These are phyloP conservation scores for Penicillium sp. DNA, from an alignment of 2,329 filamentous ascomycete genomes.

Conservation along the genomic window DNA sequence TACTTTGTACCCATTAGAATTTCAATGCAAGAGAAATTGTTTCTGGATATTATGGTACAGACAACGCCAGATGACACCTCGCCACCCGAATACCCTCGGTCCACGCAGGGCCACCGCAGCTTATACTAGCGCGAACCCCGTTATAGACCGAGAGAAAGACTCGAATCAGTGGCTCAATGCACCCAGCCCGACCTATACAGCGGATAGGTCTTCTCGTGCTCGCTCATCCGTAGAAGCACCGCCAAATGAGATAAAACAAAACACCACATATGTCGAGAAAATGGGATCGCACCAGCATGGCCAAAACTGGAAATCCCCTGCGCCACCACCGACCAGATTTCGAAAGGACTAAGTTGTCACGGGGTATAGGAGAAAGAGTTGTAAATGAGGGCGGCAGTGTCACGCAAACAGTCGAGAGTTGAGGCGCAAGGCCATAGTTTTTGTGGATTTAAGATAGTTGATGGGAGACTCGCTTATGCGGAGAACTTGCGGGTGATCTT, in stretches of 20 bases:
- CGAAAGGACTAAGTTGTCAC: conserved; percentile 22
- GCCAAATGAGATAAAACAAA: conserved; percentile 23
- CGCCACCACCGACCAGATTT: conserved; percentile 12
- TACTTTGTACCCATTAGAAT: background rate
- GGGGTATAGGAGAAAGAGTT: conserved; percentile 28
- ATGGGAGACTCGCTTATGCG: conserved; percentile 42
- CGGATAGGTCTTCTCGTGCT: conserved; percentile 33
- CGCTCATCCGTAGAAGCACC: conserved; percentile 19
- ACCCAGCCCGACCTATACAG: conserved; percentile 29
- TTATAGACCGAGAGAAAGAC: background rate
- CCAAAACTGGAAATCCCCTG: conserved; percentile 12
- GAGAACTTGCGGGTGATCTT: conserved; percentile 90
- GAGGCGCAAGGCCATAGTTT: background rate
- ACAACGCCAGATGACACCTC: conserved; percentile 7
- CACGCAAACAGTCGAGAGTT: background rate
- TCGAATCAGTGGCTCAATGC: background rate
- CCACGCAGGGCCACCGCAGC: conserved; percentile 9
- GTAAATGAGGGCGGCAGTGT: conserved; percentile 8
- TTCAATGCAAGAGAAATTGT: conserved; percentile 9
- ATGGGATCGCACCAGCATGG: conserved; percentile 19
- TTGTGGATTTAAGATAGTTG: background rate
- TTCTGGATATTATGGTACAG: conserved; percentile 15
- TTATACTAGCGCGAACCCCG: conserved; percentile 7
- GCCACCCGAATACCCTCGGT: background rate
- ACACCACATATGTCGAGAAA: conserved; percentile 29